Conservation (phyloP, 257 asterid species). For the Nicotiana benthamiana region DNA sequence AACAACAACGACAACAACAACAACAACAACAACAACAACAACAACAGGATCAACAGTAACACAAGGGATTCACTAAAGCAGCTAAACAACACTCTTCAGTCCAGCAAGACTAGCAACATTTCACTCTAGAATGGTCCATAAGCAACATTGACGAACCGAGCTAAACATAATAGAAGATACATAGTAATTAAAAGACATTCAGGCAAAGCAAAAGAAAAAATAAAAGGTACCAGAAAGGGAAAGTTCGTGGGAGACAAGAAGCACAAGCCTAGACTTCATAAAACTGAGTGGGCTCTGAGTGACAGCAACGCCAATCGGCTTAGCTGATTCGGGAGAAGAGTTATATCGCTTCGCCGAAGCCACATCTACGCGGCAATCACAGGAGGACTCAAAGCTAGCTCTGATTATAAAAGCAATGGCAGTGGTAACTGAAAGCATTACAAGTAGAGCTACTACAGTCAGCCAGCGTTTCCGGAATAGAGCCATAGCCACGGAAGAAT, state of each 20-base stretch:
- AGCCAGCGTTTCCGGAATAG: conserved; percentile 28
- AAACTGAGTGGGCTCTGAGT: conserved; percentile 30
- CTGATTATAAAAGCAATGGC: conserved; percentile 21
- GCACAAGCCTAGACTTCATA: conserved; percentile 57
- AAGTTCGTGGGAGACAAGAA: conserved; percentile 70
- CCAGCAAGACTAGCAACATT: not conserved
- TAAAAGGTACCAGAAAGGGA: conserved; percentile 56
- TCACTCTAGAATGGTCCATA: not conserved
- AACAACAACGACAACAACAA: not conserved
- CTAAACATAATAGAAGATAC: not conserved
- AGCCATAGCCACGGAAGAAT: conserved; percentile 7
- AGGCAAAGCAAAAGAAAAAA: not conserved
- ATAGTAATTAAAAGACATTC: not conserved
- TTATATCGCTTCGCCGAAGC: conserved; percentile 14
- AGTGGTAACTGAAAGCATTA: conserved; percentile 17
- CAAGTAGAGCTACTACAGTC: conserved; percentile 15
- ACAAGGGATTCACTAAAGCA: not conserved
- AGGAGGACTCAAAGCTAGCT: conserved; percentile 16
- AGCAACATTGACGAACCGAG: not conserved
- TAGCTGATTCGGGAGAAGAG: conserved; percentile 4
- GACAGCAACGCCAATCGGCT: conserved; percentile 5
- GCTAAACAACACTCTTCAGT: not conserved
- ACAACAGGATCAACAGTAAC: not conserved
- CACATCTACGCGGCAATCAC: conserved; percentile 18
- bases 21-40: not conserved